phyloP scores from a whole-genome alignment of 2,329 filamentous ascomycete species.

The Fusarium tjaetaba region DNA sequence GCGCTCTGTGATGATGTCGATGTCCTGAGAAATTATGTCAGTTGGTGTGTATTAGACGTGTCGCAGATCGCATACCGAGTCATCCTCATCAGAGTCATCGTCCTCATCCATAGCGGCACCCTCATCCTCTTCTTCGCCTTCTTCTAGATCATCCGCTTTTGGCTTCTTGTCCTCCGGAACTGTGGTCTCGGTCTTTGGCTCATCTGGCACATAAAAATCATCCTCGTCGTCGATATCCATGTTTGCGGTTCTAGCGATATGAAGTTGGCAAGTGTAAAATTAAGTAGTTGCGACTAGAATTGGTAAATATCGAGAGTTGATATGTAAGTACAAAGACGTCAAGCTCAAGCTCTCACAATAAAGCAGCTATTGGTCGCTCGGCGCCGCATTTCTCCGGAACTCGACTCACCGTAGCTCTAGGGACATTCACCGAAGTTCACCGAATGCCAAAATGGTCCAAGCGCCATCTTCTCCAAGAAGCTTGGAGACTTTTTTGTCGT shows the following conservation, averaged over 20 bases:
- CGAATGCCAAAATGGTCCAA: conserved; percentile 26
- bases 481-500: conserved; percentile 29
- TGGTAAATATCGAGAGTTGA: neutral
- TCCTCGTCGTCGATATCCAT: conserved; percentile 77
- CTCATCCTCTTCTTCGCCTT: conserved; percentile 72
- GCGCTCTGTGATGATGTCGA: conserved; percentile 74
- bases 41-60: neutral
- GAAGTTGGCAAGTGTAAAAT: neutral
- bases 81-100: conserved; percentile 57
- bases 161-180: conserved; percentile 44
- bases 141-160: conserved; percentile 66
- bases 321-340: conserved; percentile 21
- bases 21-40: conserved; percentile 58
- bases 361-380: conserved; percentile 19
- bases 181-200: conserved; percentile 54
- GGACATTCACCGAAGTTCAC: conserved; percentile 31
- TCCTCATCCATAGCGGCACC: conserved; percentile 67
- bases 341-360: conserved; percentile 32
- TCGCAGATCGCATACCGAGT: conserved; percentile 45
- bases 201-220: conserved; percentile 72
- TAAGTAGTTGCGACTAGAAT: neutral
- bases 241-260: conserved; percentile 36
- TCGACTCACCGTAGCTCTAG: neutral
- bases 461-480: conserved; percentile 29
- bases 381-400: conserved; percentile 46